Percentiles rank a stretch among this genome's conserved stretches.
These are phyloP conservation scores for Eimeria mitis DNA, from an alignment of 169 alveolate genomes.

Conservation along the genomic window DNA sequence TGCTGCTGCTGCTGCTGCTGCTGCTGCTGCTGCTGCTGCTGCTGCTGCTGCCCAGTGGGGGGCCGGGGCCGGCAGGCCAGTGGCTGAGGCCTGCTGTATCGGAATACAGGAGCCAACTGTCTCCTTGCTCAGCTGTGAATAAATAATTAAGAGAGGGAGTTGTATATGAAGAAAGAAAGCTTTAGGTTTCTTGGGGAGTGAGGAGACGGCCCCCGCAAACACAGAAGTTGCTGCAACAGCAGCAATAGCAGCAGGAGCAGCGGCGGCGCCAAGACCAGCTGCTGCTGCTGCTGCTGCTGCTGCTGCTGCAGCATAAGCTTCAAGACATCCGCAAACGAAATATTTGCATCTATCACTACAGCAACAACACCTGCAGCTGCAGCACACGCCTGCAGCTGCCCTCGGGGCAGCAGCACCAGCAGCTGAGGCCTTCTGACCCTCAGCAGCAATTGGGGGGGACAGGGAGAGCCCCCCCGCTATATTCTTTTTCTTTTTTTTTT, in stretches of 20 bases:
- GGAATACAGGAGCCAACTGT: conserved; percentile 20
- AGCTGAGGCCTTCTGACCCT: conserved; percentile 40
- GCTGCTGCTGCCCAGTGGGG: conserved; percentile 56
- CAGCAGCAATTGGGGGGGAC: conserved; percentile 25
- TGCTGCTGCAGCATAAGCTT: conserved; percentile 26
- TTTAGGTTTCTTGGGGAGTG: not conserved
- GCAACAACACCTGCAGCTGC: conserved; percentile 10
- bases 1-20: conserved; percentile 32
- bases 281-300: conserved; percentile 41
- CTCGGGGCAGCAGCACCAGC: conserved; percentile 27
- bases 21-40: conserved; percentile 39
- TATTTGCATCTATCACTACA: conserved; percentile 6
- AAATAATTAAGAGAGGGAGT: conserved; percentile 24
- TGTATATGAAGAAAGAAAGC: not conserved
- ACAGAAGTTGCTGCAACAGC: conserved; percentile 20
- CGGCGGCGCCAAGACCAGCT: conserved; percentile 40
- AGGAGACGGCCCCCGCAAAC: conserved; percentile 56
- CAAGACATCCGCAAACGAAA: conserved; percentile 15
- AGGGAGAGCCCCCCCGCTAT: not conserved
- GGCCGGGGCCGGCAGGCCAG: conserved; percentile 66
- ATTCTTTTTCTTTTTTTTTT: not conserved
- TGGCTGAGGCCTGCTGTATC: conserved; percentile 54
- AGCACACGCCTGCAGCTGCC: conserved; percentile 22
- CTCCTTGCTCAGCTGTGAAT: not conserved
- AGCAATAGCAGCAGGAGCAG: conserved; percentile 23